Percentiles rank a stretch among this genome's conserved stretches.
phyloP scores from a whole-genome alignment of 805 yeast species.

The Kodamaea kakaduensis region DNA sequence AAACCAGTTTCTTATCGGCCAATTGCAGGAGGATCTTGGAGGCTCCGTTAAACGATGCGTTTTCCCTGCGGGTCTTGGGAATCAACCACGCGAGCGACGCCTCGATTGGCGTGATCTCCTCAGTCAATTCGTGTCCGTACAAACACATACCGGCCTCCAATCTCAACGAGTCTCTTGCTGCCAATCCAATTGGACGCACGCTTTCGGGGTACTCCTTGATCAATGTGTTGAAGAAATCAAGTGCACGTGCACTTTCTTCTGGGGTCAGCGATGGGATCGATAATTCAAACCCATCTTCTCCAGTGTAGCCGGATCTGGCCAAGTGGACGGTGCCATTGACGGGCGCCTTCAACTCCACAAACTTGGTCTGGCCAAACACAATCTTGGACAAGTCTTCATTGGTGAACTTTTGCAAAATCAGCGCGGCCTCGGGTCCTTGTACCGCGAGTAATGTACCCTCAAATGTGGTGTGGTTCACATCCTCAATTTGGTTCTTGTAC shows the following conservation, averaged over 20 bases:
- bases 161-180: conserved; percentile 96
- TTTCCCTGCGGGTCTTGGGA: conserved; percentile 69
- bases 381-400: conserved; percentile 53
- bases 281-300: conserved; percentile 97
- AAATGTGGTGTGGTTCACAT: conserved; percentile 43
- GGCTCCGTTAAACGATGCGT: conserved; percentile 69
- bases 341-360: conserved; percentile 30
- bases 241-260: conserved; percentile 41
- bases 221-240: conserved; percentile 57
- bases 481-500: conserved; percentile 40
- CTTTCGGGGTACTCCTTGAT: conserved; percentile 47
- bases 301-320: conserved; percentile 97
- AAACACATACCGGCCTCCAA: conserved; percentile 98
- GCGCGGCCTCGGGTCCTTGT: conserved; percentile 88
- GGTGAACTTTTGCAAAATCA: conserved; percentile 61
- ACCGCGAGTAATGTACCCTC: conserved; percentile 80
- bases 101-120: conserved; percentile 78
- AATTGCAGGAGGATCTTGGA: conserved; percentile 66
- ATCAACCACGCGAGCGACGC: conserved; percentile 88
- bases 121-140: conserved; percentile 88
- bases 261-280: conserved; percentile 56
- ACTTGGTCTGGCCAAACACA: conserved; percentile 69
- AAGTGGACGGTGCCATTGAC: conserved; percentile 55
- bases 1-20: conserved; percentile 55
- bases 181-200: conserved; percentile 87